These are phyloP conservation scores for Astragalus membranaceus DNA, from an alignment of 306 rosid genomes.

Conservation along the genomic window DNA sequence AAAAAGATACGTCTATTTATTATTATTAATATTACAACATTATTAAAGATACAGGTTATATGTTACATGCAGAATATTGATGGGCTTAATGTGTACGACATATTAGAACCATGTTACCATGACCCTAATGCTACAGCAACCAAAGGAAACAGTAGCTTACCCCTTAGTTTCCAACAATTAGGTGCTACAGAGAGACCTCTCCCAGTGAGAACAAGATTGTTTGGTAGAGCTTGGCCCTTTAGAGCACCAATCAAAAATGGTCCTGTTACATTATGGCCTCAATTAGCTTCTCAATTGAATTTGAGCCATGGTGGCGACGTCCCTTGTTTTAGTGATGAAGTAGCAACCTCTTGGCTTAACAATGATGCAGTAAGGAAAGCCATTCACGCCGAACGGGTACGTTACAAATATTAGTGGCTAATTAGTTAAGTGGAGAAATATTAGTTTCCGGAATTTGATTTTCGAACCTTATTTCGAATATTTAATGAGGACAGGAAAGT, in stretches of 20 bases:
- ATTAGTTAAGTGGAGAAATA: too few species aligned
- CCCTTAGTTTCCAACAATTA: conserved; percentile 52
- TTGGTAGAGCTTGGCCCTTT: conserved; percentile 80
- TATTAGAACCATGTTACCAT: conserved; percentile 69
- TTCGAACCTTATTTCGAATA: too few species aligned
- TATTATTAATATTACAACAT: background rate
- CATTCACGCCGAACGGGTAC: conserved; percentile 52
- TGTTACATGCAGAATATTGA: conserved; percentile 34
- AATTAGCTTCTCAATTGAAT: conserved; percentile 1
- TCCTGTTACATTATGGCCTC: conserved; percentile 60
- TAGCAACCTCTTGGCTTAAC: conserved; percentile 61
- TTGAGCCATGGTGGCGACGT: background rate
- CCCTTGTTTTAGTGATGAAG: conserved; percentile 38
- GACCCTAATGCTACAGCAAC: background rate
- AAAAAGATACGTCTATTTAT: background rate
- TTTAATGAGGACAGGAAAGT: conserved; percentile 29
- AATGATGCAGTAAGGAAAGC: conserved; percentile 48
- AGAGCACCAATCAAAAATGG: conserved; percentile 52
- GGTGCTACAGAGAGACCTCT: conserved; percentile 53
- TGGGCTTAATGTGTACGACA: conserved; percentile 52
- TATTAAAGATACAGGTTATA: background rate
- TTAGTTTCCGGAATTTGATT: too few species aligned
- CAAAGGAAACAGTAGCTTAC: conserved; percentile 26
- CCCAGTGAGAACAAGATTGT: conserved; percentile 58
- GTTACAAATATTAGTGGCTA: background rate